A percentile compares a stretch with the other conserved stretches of the same genome.
These are phyloP conservation scores for Xylaria palmicola DNA, from an alignment of 495 filamentous ascomycete genomes.

Conservation along the genomic window DNA sequence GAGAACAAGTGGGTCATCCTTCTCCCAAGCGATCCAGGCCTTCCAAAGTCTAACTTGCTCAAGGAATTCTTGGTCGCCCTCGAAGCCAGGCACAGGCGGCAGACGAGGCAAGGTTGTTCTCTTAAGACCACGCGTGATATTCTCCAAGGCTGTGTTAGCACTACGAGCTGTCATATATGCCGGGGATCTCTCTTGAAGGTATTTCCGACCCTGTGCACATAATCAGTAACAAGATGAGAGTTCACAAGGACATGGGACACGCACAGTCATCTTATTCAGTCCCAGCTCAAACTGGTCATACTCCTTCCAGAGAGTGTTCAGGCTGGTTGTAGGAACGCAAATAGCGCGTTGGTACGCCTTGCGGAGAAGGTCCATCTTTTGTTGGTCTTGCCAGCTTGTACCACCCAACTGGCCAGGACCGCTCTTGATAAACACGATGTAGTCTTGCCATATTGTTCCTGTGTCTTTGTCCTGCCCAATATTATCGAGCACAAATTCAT, in stretches of 20 bases:
- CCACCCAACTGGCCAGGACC: conserved; percentile 84
- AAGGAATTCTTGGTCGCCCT: conserved; percentile 80
- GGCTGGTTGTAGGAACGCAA: conserved; percentile 73
- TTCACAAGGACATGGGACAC: conserved; percentile 14
- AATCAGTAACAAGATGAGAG: conserved; percentile 15
- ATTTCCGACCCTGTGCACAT: conserved; percentile 73
- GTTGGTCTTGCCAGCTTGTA: conserved; percentile 88
- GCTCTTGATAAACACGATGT: conserved; percentile 83
- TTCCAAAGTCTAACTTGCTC: conserved; percentile 91
- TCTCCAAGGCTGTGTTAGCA: conserved; percentile 77
- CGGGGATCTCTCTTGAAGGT: conserved; percentile 85
- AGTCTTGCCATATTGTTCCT: conserved; percentile 89
- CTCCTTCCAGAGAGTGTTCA: conserved; percentile 90
- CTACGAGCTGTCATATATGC: conserved; percentile 91
- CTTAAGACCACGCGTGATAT: conserved; percentile 74
- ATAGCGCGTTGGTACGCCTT: conserved; percentile 90
- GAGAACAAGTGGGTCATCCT: conserved; percentile 82
- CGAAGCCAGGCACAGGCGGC: conserved; percentile 80
- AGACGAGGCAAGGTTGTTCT: conserved; percentile 76
- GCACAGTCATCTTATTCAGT: conserved; percentile 83
- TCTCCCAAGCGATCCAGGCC: conserved; percentile 92
- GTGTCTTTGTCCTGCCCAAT: conserved; percentile 90
- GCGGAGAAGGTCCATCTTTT: conserved; percentile 92
- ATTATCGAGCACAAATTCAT: conserved; percentile 85
- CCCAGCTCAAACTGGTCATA: conserved; percentile 94